Evolutionary conservation across 192 early-diverging fungal species (phyloP).

Genomic region (Anaeromyces robustus): DNA sequence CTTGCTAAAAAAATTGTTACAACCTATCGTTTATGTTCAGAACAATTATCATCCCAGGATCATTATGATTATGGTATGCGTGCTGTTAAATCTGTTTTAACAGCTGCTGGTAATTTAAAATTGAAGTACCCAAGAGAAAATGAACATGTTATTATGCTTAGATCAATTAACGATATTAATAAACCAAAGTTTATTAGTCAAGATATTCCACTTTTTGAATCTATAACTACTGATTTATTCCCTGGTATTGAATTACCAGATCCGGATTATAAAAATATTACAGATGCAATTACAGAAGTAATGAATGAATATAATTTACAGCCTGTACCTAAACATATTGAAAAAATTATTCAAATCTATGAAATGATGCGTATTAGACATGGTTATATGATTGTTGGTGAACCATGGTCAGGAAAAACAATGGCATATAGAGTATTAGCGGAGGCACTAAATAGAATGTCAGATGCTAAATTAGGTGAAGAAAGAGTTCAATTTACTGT

Average conservation of each 20-base stretch:
- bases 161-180: background rate
- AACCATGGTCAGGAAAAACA: background rate
- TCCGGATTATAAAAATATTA: background rate
- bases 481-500: background rate
- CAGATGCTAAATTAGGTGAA: background rate
- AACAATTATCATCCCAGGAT: background rate
- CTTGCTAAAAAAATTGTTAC: background rate
- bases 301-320: background rate
- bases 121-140: background rate
- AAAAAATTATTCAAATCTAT: background rate
- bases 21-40: background rate
- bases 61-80: background rate
- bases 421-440: background rate
- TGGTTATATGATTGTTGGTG: background rate
- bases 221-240: background rate
- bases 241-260: background rate
- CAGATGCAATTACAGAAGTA: background rate
- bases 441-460: background rate
- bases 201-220: background rate
- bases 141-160: background rate
- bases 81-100: background rate
- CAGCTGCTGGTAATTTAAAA: background rate
- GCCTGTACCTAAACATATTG: background rate
- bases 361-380: background rate
- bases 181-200: background rate